Evolutionary conservation across 768 basidiomycete species (phyloP).

Genomic region (Amanita jacksonii): DNA sequence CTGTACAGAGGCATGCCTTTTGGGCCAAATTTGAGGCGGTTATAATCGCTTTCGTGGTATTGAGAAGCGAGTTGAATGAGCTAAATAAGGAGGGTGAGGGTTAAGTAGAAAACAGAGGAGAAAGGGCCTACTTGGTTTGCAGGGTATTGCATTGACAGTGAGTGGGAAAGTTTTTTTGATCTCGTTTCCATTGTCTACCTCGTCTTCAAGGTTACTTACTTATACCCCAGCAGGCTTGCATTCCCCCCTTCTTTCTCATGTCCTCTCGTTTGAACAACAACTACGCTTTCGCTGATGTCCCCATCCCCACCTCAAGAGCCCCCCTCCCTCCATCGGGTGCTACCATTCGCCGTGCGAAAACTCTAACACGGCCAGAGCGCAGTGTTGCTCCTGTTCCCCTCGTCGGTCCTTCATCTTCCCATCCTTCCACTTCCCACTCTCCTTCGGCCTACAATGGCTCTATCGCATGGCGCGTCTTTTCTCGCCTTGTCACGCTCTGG

Average conservation of each 20-base stretch:
- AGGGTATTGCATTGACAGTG: not conserved
- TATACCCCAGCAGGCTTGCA: slow-evolving; percentile 1
- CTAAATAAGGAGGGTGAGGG: slow-evolving; percentile 19
- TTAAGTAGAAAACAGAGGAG: too few species aligned
- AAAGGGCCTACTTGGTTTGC: too few species aligned
- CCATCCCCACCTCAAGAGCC: slow-evolving; percentile 54
- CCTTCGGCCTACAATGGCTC: slow-evolving; percentile 31
- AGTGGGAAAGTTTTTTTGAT: not conserved
- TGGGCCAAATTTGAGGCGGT: slow-evolving; percentile 53
- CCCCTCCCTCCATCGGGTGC: slow-evolving; percentile 43
- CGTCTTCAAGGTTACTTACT: not conserved
- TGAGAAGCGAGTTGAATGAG: slow-evolving; percentile 59
- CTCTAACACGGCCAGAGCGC: slow-evolving; percentile 92
- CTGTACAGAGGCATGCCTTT: too few species aligned
- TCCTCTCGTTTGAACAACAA: slow-evolving; percentile 48
- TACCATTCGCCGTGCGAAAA: slow-evolving; percentile 84
- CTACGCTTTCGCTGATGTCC: slow-evolving; percentile 51
- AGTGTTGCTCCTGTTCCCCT: slow-evolving; percentile 90
- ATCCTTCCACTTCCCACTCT: slow-evolving; percentile 19
- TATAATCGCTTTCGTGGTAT: slow-evolving; percentile 67
- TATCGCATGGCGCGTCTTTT: slow-evolving; percentile 75
- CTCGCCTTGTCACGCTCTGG: slow-evolving; percentile 81
- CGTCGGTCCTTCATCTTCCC: slow-evolving; percentile 59
- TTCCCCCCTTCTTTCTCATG: slow-evolving; percentile 21
- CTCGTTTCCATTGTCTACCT: not conserved